Conservation (phyloP, 148 eudicot genomes). For the Fallopia convolvulus region DNA sequence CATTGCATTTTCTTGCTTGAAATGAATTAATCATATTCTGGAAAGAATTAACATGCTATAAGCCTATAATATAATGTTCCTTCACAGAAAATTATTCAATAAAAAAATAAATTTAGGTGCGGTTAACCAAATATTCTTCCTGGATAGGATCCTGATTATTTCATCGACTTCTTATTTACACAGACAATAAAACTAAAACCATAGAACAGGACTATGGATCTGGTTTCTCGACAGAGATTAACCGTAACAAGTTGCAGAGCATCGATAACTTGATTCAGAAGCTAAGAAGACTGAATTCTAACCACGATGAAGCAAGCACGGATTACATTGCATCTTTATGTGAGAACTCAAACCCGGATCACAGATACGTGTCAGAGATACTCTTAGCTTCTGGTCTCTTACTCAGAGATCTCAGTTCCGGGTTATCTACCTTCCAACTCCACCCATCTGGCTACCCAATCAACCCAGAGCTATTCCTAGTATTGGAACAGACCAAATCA, state of each 20-base stretch:
- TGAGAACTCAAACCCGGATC: constrained; percentile 67
- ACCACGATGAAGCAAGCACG: constrained; percentile 65
- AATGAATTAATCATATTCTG: no score
- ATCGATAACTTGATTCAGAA: constrained; percentile 76
- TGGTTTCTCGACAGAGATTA: constrained; percentile 38
- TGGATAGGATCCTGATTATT: neutral
- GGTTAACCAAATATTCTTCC: neutral
- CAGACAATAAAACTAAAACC: constrained; percentile 28
- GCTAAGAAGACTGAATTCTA: constrained; percentile 68
- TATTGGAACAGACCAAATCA: constrained; percentile 76
- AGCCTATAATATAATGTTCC: neutral
- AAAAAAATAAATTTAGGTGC: neutral
- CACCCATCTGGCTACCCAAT: constrained; percentile 84
- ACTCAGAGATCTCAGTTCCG: constrained; percentile 67
- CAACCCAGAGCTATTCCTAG: constrained; percentile 71
- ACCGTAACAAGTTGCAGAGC: constrained; percentile 61
- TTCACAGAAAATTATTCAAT: neutral
- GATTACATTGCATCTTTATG: constrained; percentile 90
- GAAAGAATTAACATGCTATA: no score
- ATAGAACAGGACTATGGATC: constrained; percentile 16
- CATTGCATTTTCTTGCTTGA: no score
- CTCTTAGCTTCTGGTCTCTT: constrained; percentile 85
- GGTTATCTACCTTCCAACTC: constrained; percentile 51
- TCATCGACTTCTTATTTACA: neutral
- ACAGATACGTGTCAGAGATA: constrained; percentile 82